Evolutionary conservation across 1,284 basidiomycete species (phyloP).

Genomic region (Trametes sp.): DNA sequence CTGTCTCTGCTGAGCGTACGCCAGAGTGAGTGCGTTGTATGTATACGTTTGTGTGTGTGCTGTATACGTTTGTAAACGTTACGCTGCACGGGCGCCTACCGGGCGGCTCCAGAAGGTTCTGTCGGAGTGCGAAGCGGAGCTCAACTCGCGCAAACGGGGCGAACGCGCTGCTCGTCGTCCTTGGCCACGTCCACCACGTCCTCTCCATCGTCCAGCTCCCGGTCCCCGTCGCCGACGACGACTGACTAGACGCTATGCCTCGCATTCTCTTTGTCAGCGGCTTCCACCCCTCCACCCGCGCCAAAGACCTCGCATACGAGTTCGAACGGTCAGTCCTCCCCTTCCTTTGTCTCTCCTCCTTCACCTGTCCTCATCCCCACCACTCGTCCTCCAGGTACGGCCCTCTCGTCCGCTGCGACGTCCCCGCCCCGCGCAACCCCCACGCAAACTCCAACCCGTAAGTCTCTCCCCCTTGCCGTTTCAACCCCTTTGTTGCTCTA

Average conservation of each 20-base stretch:
- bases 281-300: conserved; percentile 80
- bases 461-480: conserved; percentile 51
- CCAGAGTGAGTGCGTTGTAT: no score
- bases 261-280: conserved; percentile 90
- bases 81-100: conserved; percentile 1
- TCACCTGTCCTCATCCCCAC: neutral
- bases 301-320: conserved; percentile 84
- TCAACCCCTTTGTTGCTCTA: conserved; percentile 36
- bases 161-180: neutral
- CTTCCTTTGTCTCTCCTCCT: conserved; percentile 2
- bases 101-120: neutral
- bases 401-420: conserved; percentile 85
- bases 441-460: conserved; percentile 78
- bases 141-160: conserved; percentile 17
- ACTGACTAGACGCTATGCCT: conserved; percentile 48
- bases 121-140: conserved; percentile 12
- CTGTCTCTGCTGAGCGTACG: neutral
- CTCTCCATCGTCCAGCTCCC: neutral
- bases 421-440: conserved; percentile 84
- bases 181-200: conserved; percentile 22
- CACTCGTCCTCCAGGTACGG: conserved; percentile 59
- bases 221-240: conserved; percentile 7
- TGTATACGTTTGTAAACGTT: no score
- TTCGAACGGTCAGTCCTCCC: conserved; percentile 75
- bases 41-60: no score